Evolutionary conservation across 139 green algal species (phyloP).

Genomic region (Desmodesmus armatus): DNA sequence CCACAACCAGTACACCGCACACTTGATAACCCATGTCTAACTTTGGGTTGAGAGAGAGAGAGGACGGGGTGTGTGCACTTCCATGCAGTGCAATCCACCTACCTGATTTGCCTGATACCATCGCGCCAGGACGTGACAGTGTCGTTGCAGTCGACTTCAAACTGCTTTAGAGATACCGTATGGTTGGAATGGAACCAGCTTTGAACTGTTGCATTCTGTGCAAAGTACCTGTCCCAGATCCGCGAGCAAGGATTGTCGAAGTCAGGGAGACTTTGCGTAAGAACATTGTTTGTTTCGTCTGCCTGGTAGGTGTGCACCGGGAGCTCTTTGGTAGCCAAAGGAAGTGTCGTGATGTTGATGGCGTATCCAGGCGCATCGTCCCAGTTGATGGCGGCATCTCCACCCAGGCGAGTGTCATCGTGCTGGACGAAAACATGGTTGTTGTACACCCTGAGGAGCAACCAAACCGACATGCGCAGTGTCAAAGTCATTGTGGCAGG

Average conservation of each 20-base stretch:
- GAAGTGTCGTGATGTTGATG: not conserved
- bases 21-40: not conserved
- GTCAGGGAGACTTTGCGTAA: constrained; percentile 11
- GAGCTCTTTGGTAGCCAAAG: not conserved
- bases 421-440: constrained; percentile 22
- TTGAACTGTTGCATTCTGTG: not conserved
- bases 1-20: too few relatives aligned
- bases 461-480: not conserved
- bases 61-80: too few relatives aligned
- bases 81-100: not conserved
- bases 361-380: not conserved
- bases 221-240: constrained; percentile 32
- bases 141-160: constrained; percentile 12
- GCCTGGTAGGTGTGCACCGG: not conserved
- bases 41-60: too few relatives aligned
- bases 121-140: not conserved
- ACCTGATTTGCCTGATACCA: constrained; percentile 14
- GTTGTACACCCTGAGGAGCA: constrained; percentile 35
- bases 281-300: too few relatives aligned
- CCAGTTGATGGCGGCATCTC: not conserved
- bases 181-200: constrained; percentile 14
- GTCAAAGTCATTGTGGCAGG: not conserved
- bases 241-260: constrained; percentile 32
- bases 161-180: not conserved
- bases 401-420: not conserved